Conservation (phyloP, 129 eudicot species). For the Chrysanthemum lavandulifolium region DNA sequence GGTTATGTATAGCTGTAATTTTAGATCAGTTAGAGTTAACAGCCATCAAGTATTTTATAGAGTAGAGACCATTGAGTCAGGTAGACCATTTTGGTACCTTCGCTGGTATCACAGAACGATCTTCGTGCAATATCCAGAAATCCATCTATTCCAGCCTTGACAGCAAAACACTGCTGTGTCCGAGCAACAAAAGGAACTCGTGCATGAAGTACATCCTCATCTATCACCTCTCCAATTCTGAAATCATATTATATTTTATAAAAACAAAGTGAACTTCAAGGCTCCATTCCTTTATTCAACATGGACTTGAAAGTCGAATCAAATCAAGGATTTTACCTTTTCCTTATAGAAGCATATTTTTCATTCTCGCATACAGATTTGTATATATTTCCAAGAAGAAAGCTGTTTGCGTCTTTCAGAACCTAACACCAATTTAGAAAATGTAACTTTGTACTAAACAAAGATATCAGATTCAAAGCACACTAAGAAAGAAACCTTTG, state of each 20-base stretch:
- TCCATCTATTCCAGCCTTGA: slow-evolving; percentile 98
- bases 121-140: slow-evolving; percentile 89
- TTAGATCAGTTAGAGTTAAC: slow-evolving; percentile 11
- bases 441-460: slow-evolving; percentile 1
- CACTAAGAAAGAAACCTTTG: slow-evolving; percentile 43
- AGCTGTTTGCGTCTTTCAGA: slow-evolving; percentile 85
- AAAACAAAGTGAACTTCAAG: not conserved
- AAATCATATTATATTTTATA: slow-evolving; percentile 8
- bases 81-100: slow-evolving; percentile 49
- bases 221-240: slow-evolving; percentile 95
- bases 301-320: slow-evolving; percentile 2
- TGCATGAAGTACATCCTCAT: slow-evolving; percentile 91
- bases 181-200: slow-evolving; percentile 97
- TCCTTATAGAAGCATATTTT: slow-evolving; percentile 71
- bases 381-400: slow-evolving; percentile 83
- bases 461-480: slow-evolving; percentile 6
- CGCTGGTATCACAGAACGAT: slow-evolving; percentile 95
- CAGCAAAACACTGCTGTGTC: slow-evolving; percentile 98
- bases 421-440: slow-evolving; percentile 46
- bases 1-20: slow-evolving; percentile 84
- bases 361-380: slow-evolving; percentile 77
- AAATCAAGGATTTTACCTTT: slow-evolving; percentile 51
- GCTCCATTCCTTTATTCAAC: slow-evolving; percentile 2
- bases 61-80: slow-evolving; percentile 6
- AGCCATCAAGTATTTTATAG: not conserved